phyloP scores from a whole-genome alignment of 345 rosid species.

The rapeseed (Brassica napus) region Da-Ae NC_063434.1:13615001-13615500 shows the following conservation, averaged over 20 bases:
- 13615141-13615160: slow-evolving; percentile 10
- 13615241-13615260: not conserved
- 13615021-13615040: slow-evolving; percentile 72
- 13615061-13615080: slow-evolving; percentile 51
- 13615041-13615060: slow-evolving; percentile 45
- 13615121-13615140: slow-evolving; percentile 18
- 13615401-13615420: slow-evolving; percentile 68
- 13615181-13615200: too few species aligned
- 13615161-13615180: slow-evolving; percentile 1
- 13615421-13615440: slow-evolving; percentile 71
- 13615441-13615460: slow-evolving; percentile 67
- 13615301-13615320: slow-evolving; percentile 3
- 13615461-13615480: slow-evolving; percentile 67
- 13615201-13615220: not conserved
- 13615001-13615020: slow-evolving; percentile 40
- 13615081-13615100: slow-evolving; percentile 39
- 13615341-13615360: slow-evolving; percentile 57
- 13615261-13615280: too few species aligned
- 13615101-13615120: slow-evolving; percentile 43
- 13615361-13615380: slow-evolving; percentile 53
- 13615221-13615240: not conserved
- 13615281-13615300: not conserved
- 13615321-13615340: not conserved
- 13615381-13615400: slow-evolving; percentile 47
- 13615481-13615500: slow-evolving; percentile 76